These are phyloP conservation scores for Leccinum variicolor DNA, from an alignment of 768 basidiomycete species.

Conservation along the genomic window DNA sequence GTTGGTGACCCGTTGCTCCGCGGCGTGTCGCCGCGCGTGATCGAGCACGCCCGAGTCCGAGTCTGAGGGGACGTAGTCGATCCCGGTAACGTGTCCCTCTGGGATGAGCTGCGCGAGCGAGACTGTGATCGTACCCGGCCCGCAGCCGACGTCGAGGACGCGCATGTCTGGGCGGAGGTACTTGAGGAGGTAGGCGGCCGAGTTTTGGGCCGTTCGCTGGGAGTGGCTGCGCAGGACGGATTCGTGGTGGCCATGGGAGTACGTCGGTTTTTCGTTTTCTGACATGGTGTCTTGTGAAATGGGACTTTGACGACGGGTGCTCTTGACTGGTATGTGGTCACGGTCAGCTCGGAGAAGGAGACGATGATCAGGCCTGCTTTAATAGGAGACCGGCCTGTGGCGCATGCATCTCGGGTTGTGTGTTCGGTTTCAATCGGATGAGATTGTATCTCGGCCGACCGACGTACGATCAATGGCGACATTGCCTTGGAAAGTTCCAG, in stretches of 20 bases:
- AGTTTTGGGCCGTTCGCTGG: slow-evolving; percentile 39
- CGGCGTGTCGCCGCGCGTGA: slow-evolving; percentile 31
- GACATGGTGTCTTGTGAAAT: slow-evolving; percentile 1
- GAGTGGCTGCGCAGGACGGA: slow-evolving; percentile 36
- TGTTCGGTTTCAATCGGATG: background rate
- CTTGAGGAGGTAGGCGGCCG: slow-evolving; percentile 38
- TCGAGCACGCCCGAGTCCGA: slow-evolving; percentile 31
- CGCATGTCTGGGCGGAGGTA: slow-evolving; percentile 35
- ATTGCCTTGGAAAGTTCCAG: no score
- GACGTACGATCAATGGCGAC: no score
- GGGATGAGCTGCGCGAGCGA: slow-evolving; percentile 41
- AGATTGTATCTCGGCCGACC: no score
- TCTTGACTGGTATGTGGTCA: no score
- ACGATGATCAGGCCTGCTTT: no score
- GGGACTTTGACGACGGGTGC: no score
- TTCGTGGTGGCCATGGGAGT: slow-evolving; percentile 28
- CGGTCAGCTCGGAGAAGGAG: no score
- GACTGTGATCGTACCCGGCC: slow-evolving; percentile 49
- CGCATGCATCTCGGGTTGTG: no score
- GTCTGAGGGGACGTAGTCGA: slow-evolving; percentile 32
- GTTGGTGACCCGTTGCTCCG: slow-evolving; percentile 31
- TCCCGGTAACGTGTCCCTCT: slow-evolving; percentile 40
- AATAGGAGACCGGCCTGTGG: no score
- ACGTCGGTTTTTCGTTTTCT: slow-evolving; percentile 4
- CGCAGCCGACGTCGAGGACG: slow-evolving; percentile 51